Evolutionary conservation across 2,329 filamentous ascomycete species (phyloP), one percentile per base, ranked within the genome.

Genomic region (Trichoderma sp.): DNA sequence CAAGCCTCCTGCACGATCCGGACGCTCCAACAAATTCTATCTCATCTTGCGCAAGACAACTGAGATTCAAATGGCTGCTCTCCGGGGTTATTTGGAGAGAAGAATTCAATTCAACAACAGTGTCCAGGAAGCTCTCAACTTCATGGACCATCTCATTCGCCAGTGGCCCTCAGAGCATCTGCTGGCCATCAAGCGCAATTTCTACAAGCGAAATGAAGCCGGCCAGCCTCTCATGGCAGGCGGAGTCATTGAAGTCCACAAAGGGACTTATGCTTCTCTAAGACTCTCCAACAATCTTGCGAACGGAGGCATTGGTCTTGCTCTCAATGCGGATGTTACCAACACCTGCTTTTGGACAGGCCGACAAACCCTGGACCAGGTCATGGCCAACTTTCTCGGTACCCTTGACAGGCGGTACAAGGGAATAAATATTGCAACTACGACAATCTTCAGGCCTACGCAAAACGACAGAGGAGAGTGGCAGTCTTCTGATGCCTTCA

Each of bases 281-380:
- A 90, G 94, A 56, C 87, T 95, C 26, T 92, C 91, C 61, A 86
- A 93, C 80, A 80, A 79, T 72, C 36, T 79, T 18, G 43, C 73
- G n/a, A 78, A 87, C 78, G 82, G 84, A 1, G 86, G 88, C 36
- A 87, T 88, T 30, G 89, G 89, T 9, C 85, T 98, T 6, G 89
- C 92, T 0, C 84, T 99, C 79, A 98, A 98, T 76, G 90, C 97
- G 12, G 95, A 99, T 77, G 92, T 97, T 34, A 92, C 95, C 71
- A 97, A 98, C 78, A 93, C 93, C 0, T 93, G 92, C 14, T 99
- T 99, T 83, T 98, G 93, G 92, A 86, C 81, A 0, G 80, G 78
- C 0, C 74, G 78, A 2, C 81, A 83, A 60, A 78, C 77, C 1
- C 66, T 88, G 5, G 81, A 83, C 21, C 75, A 81, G 3, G 71